Evolutionary conservation across 768 basidiomycete genomes (phyloP).

Genomic region (Tylopilus sp.): DNA sequence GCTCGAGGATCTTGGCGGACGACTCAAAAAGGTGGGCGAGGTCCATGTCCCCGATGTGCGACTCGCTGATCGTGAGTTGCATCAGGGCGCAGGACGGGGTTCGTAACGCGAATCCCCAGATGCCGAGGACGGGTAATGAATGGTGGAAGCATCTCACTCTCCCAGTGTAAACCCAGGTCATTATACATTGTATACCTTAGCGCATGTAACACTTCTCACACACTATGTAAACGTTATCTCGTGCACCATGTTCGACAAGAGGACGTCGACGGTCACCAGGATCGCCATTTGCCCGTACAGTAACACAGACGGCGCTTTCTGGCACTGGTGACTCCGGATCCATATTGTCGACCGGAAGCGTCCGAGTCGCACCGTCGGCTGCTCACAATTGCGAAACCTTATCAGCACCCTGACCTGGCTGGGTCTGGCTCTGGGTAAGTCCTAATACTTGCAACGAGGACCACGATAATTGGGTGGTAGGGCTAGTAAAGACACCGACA

Average conservation of each 20-base stretch:
- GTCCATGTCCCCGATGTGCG: conserved; percentile 17
- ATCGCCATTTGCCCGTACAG: too few relatives aligned
- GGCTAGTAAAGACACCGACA: conserved; percentile 13
- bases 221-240: too few relatives aligned
- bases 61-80: conserved; percentile 15
- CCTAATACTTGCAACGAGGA: conserved; percentile 28
- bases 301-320: too few relatives aligned
- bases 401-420: conserved; percentile 1
- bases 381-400: conserved; percentile 9
- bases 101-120: conserved; percentile 15
- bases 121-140: neutral
- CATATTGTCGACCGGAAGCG: too few relatives aligned
- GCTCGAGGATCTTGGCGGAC: conserved; percentile 14
- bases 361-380: too few relatives aligned
- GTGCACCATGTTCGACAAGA: too few relatives aligned
- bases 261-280: too few relatives aligned
- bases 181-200: too few relatives aligned
- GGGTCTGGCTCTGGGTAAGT: conserved; percentile 7
- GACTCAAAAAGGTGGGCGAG: conserved; percentile 14
- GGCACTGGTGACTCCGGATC: too few relatives aligned
- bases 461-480: conserved; percentile 19
- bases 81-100: conserved; percentile 16
- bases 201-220: too few relatives aligned
- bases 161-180: too few relatives aligned
- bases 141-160: too few relatives aligned